Evolutionary conservation across 1,284 basidiomycete species (phyloP).

Genomic region (Ganoderma resinaceum): DNA sequence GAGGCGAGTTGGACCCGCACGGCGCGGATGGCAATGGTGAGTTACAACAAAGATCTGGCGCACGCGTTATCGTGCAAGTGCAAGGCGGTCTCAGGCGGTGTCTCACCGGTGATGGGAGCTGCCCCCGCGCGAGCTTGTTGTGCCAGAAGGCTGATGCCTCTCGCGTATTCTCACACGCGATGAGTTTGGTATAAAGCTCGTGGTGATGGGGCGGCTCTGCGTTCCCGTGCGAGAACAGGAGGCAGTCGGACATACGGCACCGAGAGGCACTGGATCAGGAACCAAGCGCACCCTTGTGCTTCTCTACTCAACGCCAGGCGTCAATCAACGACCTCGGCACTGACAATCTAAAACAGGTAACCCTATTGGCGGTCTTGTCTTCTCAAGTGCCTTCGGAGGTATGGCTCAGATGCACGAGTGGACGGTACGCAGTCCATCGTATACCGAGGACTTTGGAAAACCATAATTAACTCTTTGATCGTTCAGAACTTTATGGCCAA

Average conservation of each 20-base stretch:
- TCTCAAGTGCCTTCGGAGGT: slow-evolving; percentile 72
- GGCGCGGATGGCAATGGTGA: slow-evolving; percentile 63
- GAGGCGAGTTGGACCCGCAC: slow-evolving; percentile 70
- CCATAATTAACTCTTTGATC: neutral
- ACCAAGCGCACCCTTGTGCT: neutral
- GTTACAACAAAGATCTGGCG: slow-evolving; percentile 12
- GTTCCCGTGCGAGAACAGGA: neutral
- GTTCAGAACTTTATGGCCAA: slow-evolving; percentile 62
- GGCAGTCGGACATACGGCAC: neutral
- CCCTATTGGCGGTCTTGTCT: slow-evolving; percentile 74
- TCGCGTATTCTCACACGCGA: neutral
- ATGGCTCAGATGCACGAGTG: slow-evolving; percentile 68
- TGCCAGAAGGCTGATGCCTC: neutral
- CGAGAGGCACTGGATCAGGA: neutral
- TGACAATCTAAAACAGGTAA: slow-evolving; percentile 50
- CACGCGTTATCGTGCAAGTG: neutral
- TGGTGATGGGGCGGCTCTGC: neutral
- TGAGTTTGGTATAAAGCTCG: neutral
- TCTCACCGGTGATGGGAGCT: neutral
- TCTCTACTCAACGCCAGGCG: slow-evolving; percentile 5
- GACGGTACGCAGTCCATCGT: slow-evolving; percentile 52
- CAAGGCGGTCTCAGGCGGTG: neutral
- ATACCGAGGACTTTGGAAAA: neutral
- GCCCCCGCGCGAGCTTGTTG: neutral
- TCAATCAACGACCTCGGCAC: slow-evolving; percentile 41